Percentiles rank a stretch among this genome's conserved stretches.
These are phyloP conservation scores for Candida berthetii DNA, from an alignment of 805 yeast species.

Conservation along the genomic window DNA sequence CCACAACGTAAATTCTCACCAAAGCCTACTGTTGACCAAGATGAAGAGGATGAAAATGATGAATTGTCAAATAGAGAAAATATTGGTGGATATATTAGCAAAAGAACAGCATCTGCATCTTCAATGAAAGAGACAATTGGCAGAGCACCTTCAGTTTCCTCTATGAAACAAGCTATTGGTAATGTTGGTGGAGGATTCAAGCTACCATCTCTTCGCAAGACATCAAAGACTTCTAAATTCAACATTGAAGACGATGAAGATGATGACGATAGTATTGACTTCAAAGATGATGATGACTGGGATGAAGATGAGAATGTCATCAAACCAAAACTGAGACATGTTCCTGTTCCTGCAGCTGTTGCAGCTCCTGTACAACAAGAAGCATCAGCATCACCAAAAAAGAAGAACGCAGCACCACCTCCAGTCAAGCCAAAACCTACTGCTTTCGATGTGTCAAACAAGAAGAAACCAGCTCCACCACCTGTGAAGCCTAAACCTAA, in stretches of 20 bases:
- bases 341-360: background rate
- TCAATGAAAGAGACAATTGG: background rate
- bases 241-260: background rate
- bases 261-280: background rate
- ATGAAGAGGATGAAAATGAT: too few species aligned
- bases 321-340: background rate
- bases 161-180: background rate
- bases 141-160: background rate
- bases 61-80: too few species aligned
- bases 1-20: slow-evolving; percentile 21
- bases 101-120: background rate
- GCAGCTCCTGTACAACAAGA: background rate
- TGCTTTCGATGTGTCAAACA: background rate
- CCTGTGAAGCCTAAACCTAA: background rate
- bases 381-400: background rate
- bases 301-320: background rate
- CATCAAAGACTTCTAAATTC: slow-evolving; percentile 5
- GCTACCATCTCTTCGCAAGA: slow-evolving; percentile 5
- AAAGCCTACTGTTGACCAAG: background rate
- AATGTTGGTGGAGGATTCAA: background rate
- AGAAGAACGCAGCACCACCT: background rate
- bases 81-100: too few species aligned
- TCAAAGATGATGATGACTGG: background rate
- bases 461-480: slow-evolving; percentile 1
- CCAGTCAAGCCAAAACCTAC: background rate